These are phyloP conservation scores for Phytophthora cryptogea DNA, from an alignment of 352 stramenopile species.

Conservation along the genomic window DNA sequence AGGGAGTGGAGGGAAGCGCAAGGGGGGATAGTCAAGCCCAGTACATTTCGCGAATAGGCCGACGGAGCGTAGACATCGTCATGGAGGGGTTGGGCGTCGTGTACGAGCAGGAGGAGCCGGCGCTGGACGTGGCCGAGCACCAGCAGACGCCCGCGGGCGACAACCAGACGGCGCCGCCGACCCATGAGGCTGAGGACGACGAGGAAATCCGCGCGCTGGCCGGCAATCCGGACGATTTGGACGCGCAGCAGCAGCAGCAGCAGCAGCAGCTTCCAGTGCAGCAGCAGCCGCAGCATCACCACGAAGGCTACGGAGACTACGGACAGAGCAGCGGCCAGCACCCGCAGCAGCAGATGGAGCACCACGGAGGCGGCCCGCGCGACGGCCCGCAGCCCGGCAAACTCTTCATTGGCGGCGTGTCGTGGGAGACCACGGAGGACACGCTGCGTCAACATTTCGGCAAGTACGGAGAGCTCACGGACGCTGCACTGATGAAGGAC, in stretches of 20 bases:
- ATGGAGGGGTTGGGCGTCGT: slow-evolving; percentile 80
- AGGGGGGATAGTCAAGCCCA: slow-evolving; percentile 21
- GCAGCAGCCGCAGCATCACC: slow-evolving; percentile 31
- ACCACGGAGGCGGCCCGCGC: slow-evolving; percentile 32
- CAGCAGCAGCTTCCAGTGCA: slow-evolving; percentile 26
- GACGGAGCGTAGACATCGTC: slow-evolving; percentile 19
- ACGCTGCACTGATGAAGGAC: slow-evolving; percentile 93
- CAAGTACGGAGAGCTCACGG: slow-evolving; percentile 87
- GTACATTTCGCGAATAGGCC: slow-evolving; percentile 27
- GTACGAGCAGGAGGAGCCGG: slow-evolving; percentile 75
- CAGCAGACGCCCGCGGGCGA: slow-evolving; percentile 13
- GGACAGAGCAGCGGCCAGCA: slow-evolving; percentile 43
- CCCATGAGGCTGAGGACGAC: slow-evolving; percentile 52
- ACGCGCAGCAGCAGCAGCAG: slow-evolving; percentile 26
- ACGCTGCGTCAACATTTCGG: slow-evolving; percentile 87
- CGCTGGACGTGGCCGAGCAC: slow-evolving; percentile 25
- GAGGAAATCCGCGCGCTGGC: slow-evolving; percentile 70
- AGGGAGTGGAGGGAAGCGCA: slow-evolving; percentile 21
- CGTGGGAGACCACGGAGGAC: slow-evolving; percentile 94
- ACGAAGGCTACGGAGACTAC: slow-evolving; percentile 36
- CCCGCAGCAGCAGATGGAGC: slow-evolving; percentile 53
- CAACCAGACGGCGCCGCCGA: slow-evolving; percentile 7
- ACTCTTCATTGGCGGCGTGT: slow-evolving; percentile 92
- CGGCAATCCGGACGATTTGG: slow-evolving; percentile 58
- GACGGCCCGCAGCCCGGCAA: slow-evolving; percentile 65